Conservation (phyloP, 371 early-diverging fungal species). For the Conidiobolus incongruus region DNA sequence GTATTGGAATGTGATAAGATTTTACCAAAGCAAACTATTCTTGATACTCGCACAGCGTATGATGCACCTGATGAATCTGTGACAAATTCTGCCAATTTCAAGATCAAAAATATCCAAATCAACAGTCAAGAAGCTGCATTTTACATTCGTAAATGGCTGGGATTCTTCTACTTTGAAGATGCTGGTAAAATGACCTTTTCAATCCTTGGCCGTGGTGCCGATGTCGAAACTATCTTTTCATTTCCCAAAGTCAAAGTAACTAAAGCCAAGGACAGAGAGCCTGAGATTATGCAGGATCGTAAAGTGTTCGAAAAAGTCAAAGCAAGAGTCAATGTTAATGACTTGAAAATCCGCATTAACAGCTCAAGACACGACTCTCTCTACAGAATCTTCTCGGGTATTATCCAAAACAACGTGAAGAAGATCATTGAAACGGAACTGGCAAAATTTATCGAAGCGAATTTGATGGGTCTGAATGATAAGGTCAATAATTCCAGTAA, state of each 20-base stretch:
- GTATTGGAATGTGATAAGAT: neutral
- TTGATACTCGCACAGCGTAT: too few relatives aligned
- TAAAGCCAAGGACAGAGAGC: neutral
- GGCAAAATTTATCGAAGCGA: too few relatives aligned
- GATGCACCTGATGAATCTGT: too few relatives aligned
- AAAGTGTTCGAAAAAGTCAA: neutral
- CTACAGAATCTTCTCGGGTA: neutral
- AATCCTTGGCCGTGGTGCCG: neutral
- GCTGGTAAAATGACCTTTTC: neutral
- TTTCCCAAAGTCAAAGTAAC: neutral
- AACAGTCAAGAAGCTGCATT: too few relatives aligned
- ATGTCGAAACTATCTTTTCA: neutral
- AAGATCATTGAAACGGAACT: neutral
- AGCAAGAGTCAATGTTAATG: neutral
- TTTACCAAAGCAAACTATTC: too few relatives aligned
- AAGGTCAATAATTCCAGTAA: too few relatives aligned
- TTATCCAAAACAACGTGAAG: neutral
- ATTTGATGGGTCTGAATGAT: too few relatives aligned
- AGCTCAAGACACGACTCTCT: neutral
- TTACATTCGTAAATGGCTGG: neutral
- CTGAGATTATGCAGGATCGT: neutral
- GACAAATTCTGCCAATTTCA: too few relatives aligned
- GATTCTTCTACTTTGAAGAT: neutral
- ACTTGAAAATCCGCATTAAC: neutral
- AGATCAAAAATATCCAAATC: too few relatives aligned